phyloP scores from a whole-genome alignment of 169 alveolate genomes.

The Eimeria falciformis region DNA sequence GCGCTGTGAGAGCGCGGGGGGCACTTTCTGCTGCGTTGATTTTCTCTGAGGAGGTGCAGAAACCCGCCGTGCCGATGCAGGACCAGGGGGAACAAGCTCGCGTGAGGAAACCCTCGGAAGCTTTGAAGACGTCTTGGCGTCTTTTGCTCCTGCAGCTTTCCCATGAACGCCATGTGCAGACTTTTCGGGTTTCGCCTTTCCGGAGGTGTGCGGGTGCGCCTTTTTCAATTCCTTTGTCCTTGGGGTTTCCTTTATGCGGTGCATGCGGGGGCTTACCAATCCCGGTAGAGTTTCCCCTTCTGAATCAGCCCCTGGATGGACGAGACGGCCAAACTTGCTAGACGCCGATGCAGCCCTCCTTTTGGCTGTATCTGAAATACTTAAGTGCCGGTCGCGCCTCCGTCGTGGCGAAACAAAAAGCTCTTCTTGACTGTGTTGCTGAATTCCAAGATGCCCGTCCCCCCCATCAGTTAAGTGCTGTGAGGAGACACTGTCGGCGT shows the following conservation, averaged over 20 bases:
- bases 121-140: background rate
- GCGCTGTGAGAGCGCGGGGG: constrained; percentile 31
- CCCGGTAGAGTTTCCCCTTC: constrained; percentile 11
- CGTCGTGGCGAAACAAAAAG: background rate
- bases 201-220: background rate
- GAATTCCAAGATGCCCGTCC: background rate
- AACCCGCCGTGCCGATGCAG: constrained; percentile 51
- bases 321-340: constrained; percentile 42
- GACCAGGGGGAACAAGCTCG: constrained; percentile 6
- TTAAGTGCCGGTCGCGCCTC: constrained; percentile 35
- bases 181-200: background rate
- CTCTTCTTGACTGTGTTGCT: constrained; percentile 7
- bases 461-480: background rate
- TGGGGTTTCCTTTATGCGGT: constrained; percentile 22
- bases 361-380: background rate
- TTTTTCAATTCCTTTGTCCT: background rate
- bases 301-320: background rate
- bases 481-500: background rate
- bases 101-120: constrained; percentile 27
- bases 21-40: constrained; percentile 25
- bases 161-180: background rate
- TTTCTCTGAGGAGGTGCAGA: constrained; percentile 59
- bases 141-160: constrained; percentile 21
- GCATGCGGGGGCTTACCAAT: constrained; percentile 9
- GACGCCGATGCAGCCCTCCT: constrained; percentile 30